These are phyloP conservation scores for Cryomyces antarcticus DNA, from an alignment of 495 filamentous ascomycete genomes.

Conservation along the genomic window DNA sequence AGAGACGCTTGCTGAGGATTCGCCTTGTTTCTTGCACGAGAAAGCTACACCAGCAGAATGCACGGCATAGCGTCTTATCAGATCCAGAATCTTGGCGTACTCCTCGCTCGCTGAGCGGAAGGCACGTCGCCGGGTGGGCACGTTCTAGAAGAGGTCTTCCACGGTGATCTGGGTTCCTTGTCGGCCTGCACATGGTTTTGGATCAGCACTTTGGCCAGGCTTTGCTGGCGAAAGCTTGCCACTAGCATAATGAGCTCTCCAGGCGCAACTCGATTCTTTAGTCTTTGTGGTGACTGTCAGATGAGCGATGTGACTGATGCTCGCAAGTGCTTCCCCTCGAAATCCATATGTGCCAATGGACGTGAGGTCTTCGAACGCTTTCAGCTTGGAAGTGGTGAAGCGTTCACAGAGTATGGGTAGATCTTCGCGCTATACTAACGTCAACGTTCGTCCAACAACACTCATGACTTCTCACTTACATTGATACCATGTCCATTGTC, in stretches of 20 bases:
- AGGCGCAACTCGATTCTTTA: conserved; percentile 72
- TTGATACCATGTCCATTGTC: conserved; percentile 97
- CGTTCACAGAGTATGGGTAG: conserved; percentile 85
- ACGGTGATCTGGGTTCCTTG: conserved; percentile 92
- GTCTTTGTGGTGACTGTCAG: conserved; percentile 89
- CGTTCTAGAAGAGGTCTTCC: conserved; percentile 94
- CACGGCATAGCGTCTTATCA: conserved; percentile 87
- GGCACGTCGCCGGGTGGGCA: conserved; percentile 69
- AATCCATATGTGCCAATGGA: conserved; percentile 94
- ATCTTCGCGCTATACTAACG: conserved; percentile 37
- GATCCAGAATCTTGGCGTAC: conserved; percentile 92
- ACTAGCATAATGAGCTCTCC: conserved; percentile 68
- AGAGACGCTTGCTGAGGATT: conserved; percentile 60
- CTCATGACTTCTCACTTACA: conserved; percentile 25
- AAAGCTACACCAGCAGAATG: conserved; percentile 84
- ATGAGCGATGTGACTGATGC: conserved; percentile 97
- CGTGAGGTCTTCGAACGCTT: conserved; percentile 82
- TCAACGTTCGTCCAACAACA: neutral
- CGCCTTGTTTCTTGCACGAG: conserved; percentile 90
- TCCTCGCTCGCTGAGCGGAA: conserved; percentile 88
- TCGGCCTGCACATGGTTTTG: conserved; percentile 76
- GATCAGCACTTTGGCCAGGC: conserved; percentile 76
- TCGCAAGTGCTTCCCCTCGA: conserved; percentile 87
- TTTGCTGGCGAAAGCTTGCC: conserved; percentile 72
- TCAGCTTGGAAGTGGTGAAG: conserved; percentile 92